Evolutionary conservation across 1,284 basidiomycete species (phyloP), one percentile per base, ranked within the genome.

Genomic region (Tilletiopsis washingtonensis): DNA sequence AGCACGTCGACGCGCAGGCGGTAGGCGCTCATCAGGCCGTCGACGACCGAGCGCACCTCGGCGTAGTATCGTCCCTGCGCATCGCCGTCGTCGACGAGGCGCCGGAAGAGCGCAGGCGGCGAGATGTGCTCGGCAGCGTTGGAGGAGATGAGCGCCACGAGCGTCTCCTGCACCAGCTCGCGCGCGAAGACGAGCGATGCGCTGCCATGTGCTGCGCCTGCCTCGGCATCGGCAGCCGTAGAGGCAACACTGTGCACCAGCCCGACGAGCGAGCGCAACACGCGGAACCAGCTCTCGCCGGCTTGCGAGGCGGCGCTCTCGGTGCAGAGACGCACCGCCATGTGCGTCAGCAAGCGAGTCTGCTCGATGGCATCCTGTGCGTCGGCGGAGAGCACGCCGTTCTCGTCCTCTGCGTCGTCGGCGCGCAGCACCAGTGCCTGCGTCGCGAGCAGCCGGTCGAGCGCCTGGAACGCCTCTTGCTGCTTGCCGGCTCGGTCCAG

Each of bases 1-100:
- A 98, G 78, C 78, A 93, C 82, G 62, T 97, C 91, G 21, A 85
- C 84, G 59, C 98, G 91, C 4, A 86, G 82, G 20, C 85, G 82
- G 76, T 96, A 97, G 1, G 89, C 86, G 63, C 91, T 88, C 57
- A 97, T 77, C 89, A 98, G 98, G 25, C 88, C 86, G 0, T 84
- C 85, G 20, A 98, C 77, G 51, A 98, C 90, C 3, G 82, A 81
- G 40, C 90, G 81, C 74, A 97, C 93, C 74, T 97, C 91, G 27
- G 85, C 83, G 72, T 97, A 97, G 4, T 24, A 25, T 4, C 45
- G 45, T 12, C 11, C 7, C 80, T 80, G 39, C 6, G 78, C 75
- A 15, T 79, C 74, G 25, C 75, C 70, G 32, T 74, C 74, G 36
- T 74, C 74, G 32, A 91, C 86, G 4, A 97, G 80, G 4, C 89